Evolutionary conservation across 306 rosid genomes (phyloP).

Genomic region (Ceratonia siliqua): DNA sequence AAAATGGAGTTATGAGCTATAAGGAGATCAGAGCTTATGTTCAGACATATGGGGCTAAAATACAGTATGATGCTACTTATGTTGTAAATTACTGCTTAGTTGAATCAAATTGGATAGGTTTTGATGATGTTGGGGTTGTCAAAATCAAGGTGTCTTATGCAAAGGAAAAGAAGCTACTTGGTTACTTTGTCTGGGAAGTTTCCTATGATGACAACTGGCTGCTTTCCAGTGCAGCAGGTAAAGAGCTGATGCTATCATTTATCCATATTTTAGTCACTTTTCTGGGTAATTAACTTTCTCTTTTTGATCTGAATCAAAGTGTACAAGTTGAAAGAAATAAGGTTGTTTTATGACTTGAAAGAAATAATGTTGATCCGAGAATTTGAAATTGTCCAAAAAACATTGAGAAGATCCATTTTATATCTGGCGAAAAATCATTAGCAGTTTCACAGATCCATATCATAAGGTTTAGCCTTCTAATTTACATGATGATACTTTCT

Average conservation of each 20-base stretch:
- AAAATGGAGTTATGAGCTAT: slow-evolving; percentile 25
- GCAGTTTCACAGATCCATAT: background rate
- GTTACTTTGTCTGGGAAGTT: slow-evolving; percentile 39
- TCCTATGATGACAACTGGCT: slow-evolving; percentile 35
- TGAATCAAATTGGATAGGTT: slow-evolving; percentile 44
- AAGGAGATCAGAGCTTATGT: slow-evolving; percentile 22
- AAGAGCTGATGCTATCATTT: background rate
- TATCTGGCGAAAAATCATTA: too few species aligned
- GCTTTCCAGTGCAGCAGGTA: slow-evolving; percentile 37
- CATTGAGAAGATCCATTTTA: too few species aligned
- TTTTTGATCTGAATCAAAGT: background rate
- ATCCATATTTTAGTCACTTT: background rate
- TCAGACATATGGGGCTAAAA: background rate
- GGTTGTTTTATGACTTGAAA: too few species aligned
- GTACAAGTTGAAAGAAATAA: background rate
- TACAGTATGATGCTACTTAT: slow-evolving; percentile 35
- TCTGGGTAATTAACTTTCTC: background rate
- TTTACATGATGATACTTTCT: background rate
- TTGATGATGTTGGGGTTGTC: slow-evolving; percentile 41
- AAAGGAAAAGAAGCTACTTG: slow-evolving; percentile 36
- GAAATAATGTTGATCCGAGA: too few species aligned
- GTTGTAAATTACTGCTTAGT: slow-evolving; percentile 33
- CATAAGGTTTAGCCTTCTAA: background rate
- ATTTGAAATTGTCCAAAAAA: too few species aligned
- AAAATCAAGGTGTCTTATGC: slow-evolving; percentile 44